phyloP scores from a whole-genome alignment of 2,329 filamentous ascomycete species.

The Xylaria hypoxylon region DNA sequence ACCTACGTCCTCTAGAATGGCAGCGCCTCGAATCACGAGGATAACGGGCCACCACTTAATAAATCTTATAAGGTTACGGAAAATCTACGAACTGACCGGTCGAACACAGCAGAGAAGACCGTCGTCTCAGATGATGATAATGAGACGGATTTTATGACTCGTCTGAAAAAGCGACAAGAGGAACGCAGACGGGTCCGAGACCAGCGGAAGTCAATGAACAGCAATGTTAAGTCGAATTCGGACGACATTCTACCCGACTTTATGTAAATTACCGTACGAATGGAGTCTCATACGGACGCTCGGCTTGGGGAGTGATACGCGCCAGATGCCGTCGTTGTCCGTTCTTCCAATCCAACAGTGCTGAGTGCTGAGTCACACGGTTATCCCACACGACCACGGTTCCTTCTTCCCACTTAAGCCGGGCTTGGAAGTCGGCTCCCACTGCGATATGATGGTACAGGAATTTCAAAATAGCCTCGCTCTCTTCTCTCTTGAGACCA shows the following conservation, averaged over 20 bases:
- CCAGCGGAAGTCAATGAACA: slow-evolving; percentile 39
- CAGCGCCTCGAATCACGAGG: background rate
- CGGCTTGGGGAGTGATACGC: slow-evolving; percentile 84
- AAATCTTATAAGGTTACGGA: slow-evolving; percentile 5
- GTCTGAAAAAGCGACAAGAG: slow-evolving; percentile 44
- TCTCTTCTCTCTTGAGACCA: slow-evolving; percentile 88
- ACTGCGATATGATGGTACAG: slow-evolving; percentile 79
- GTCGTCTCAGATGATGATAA: slow-evolving; percentile 38
- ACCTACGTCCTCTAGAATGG: background rate
- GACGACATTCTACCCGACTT: slow-evolving; percentile 47
- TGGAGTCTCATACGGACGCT: slow-evolving; percentile 79
- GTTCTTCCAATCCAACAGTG: slow-evolving; percentile 83
- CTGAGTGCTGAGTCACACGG: slow-evolving; percentile 81
- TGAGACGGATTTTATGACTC: slow-evolving; percentile 40
- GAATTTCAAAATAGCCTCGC: slow-evolving; percentile 80
- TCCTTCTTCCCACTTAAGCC: slow-evolving; percentile 81
- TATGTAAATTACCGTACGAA: slow-evolving; percentile 40
- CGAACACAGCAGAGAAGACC: slow-evolving; percentile 29
- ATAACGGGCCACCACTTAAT: background rate
- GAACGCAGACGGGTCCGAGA: slow-evolving; percentile 42
- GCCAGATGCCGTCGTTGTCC: slow-evolving; percentile 83
- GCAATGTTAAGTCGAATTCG: slow-evolving; percentile 31
- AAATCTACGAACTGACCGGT: background rate
- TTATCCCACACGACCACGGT: slow-evolving; percentile 92
- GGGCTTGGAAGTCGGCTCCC: slow-evolving; percentile 77